Evolutionary conservation across 2,329 filamentous ascomycete genomes (phyloP).

Genomic region (Alternaria atra): DNA sequence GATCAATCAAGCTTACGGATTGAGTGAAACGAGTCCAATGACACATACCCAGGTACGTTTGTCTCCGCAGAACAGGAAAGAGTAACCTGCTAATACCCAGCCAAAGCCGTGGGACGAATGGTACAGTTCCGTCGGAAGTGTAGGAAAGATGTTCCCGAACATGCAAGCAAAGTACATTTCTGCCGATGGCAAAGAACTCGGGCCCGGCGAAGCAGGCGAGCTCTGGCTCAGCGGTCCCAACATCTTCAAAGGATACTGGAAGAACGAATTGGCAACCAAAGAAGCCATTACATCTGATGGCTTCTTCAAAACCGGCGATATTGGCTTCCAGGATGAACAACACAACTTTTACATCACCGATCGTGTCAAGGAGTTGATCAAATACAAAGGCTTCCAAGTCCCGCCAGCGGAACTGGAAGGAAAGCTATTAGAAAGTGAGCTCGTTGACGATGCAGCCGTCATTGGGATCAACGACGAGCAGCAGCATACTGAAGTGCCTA

Average conservation of each 20-base stretch:
- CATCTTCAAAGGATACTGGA: conserved; percentile 79
- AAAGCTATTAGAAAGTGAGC: conserved; percentile 34
- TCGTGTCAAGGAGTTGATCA: conserved; percentile 45
- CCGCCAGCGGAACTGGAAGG: conserved; percentile 43
- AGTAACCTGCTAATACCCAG: neutral
- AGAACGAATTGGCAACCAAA: conserved; percentile 72
- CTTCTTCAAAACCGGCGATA: conserved; percentile 55
- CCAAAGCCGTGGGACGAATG: conserved; percentile 36
- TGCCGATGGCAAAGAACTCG: conserved; percentile 63
- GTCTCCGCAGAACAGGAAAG: too few relatives aligned
- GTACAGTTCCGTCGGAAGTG: conserved; percentile 67
- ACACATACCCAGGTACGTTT: conserved; percentile 33
- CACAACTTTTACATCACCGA: conserved; percentile 45
- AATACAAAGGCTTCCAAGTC: conserved; percentile 45
- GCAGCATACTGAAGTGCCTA: conserved; percentile 39
- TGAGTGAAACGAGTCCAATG: conserved; percentile 38
- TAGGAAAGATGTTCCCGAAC: conserved; percentile 80
- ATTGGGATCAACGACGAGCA: conserved; percentile 38
- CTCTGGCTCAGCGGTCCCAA: conserved; percentile 79
- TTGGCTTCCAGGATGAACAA: conserved; percentile 36
- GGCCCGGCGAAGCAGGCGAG: conserved; percentile 64
- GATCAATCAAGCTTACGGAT: conserved; percentile 37
- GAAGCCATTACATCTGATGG: conserved; percentile 77
- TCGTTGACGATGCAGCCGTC: conserved; percentile 39
- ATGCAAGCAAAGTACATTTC: conserved; percentile 82